A percentile compares a stretch with the other conserved stretches of the same genome.
phyloP scores from a whole-genome alignment of 352 stramenopile genomes.

The Thraustochytrium striatum region DNA sequence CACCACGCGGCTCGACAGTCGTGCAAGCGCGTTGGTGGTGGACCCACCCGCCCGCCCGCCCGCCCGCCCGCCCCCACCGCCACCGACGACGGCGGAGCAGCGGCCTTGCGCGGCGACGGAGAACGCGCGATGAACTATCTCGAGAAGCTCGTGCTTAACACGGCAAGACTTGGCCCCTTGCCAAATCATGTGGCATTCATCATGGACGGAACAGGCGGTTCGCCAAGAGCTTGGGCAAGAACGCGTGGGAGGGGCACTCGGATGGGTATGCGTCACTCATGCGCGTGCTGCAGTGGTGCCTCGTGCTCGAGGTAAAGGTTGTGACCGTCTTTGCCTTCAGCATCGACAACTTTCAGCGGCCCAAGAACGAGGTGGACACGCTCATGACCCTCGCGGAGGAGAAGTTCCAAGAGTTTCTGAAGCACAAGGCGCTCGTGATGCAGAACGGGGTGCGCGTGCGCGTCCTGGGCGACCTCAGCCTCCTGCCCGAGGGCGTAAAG shows the following conservation, averaged over 20 bases:
- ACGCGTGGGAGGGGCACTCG: not conserved
- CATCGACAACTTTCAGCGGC: slow-evolving; percentile 50
- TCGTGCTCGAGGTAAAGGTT: slow-evolving; percentile 23
- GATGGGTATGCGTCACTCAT: slow-evolving; percentile 23
- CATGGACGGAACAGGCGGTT: slow-evolving; percentile 50
- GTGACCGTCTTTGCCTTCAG: slow-evolving; percentile 50
- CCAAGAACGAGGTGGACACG: slow-evolving; percentile 29
- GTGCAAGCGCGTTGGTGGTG: no score
- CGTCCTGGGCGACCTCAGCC: slow-evolving; percentile 6
- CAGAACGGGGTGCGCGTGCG: slow-evolving; percentile 22
- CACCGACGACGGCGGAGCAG: no score
- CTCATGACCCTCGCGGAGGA: slow-evolving; percentile 38
- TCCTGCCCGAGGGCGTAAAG: slow-evolving; percentile 10
- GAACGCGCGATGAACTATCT: not conserved
- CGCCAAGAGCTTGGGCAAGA: not conserved
- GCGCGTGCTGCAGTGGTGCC: slow-evolving; percentile 45
- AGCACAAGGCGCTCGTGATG: slow-evolving; percentile 26
- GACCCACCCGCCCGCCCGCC: no score
- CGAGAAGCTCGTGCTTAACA: not conserved
- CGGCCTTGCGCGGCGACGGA: no score
- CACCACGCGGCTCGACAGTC: no score
- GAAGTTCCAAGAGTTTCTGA: slow-evolving; percentile 46
- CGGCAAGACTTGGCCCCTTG: not conserved
- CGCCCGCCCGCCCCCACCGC: no score
- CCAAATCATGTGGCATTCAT: slow-evolving; percentile 48